Conservation (phyloP, 306 rosid genomes). For the Dryas alaskensis region DNA sequence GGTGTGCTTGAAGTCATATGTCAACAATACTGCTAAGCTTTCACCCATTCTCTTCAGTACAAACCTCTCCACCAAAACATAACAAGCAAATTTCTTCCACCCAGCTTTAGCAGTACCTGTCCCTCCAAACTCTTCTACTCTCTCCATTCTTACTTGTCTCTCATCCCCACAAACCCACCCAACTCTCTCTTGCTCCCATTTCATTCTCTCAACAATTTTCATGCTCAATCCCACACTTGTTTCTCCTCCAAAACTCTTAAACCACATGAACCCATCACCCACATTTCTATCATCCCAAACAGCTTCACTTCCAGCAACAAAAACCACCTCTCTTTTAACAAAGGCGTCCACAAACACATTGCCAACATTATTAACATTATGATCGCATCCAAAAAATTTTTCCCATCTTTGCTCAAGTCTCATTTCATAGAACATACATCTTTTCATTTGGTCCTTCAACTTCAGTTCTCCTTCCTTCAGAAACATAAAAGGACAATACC, state of each 20-base stretch:
- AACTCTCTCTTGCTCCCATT: slow-evolving; percentile 41
- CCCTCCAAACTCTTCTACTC: slow-evolving; percentile 50
- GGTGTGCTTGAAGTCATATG: slow-evolving; percentile 46
- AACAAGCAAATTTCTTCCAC: slow-evolving; percentile 44
- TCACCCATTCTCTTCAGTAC: slow-evolving; percentile 43
- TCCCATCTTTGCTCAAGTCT: slow-evolving; percentile 72
- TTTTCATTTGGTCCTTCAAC: slow-evolving; percentile 42
- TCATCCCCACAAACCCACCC: slow-evolving; percentile 37
- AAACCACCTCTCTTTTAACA: slow-evolving; percentile 43
- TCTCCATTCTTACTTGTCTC: slow-evolving; percentile 33
- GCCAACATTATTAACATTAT: slow-evolving; percentile 28
- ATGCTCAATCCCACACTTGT: slow-evolving; percentile 47
- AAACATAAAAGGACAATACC: slow-evolving; percentile 71
- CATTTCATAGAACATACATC: slow-evolving; percentile 55
- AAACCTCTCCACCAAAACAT: slow-evolving; percentile 52
- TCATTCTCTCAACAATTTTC: slow-evolving; percentile 57
- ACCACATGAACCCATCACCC: slow-evolving; percentile 40
- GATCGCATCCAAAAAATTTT: slow-evolving; percentile 24
- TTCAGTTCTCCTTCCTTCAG: slow-evolving; percentile 54
- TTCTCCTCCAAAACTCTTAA: slow-evolving; percentile 38
- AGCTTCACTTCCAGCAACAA: slow-evolving; percentile 37
- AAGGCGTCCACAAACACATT: slow-evolving; percentile 41
- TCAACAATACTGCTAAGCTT: slow-evolving; percentile 30
- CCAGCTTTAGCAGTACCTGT: background rate
- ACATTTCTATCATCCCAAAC: slow-evolving; percentile 16